Evolutionary conservation across 345 rosid species (phyloP), one percentile per base, ranked within the genome.

Genomic region (Sisymbrium irio): DNA sequence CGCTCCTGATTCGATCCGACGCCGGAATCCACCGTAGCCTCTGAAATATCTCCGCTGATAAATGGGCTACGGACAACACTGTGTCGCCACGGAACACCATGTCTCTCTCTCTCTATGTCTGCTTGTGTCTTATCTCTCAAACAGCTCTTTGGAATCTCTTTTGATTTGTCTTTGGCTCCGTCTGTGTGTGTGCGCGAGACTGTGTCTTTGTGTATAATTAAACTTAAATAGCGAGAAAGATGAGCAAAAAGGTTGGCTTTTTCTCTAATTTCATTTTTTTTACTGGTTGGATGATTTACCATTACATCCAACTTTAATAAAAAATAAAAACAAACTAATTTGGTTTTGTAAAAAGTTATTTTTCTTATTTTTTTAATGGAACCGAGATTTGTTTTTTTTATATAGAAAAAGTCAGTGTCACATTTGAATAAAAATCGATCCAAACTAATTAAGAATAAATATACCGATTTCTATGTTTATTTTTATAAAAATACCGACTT

Each of bases 21-120:
- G 65, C 65, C 2, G 83, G 78, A 45, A 86, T 75, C 82, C 75
- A 71, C n/a, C 84, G 79, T 27, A 79, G 25, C 30, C 74, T 60
- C 46, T 85, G 90, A 79, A 84, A 87, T 6, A 64, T 62, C 61
- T 75, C 82, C 9, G 88, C 89, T 49, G 96, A 88, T 58, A 49
- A 27, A 79, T 85, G 93, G 0, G 89, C 91, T 6, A 85, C 83
- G 30, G 80, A 57, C 65, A 82, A 20, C 42, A 82, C 81, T 14
- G 76, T 42, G 27, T 69, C 69, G 81, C 87, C 80, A 62, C 75
- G 88, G 64, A 85, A 88, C 83, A 90, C 96, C 96, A 90, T 88
- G 15, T 50, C 30, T 50, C 55, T 46, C 51, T 45, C 51, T 46
- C 62, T 22, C 25, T 22, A 1, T 22, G 28, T 65, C 19, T 58